A percentile compares a stretch with the other conserved stretches of the same genome.
Evolutionary conservation across 225 moss, liverwort and hornwort genomes (phyloP).

Genomic region (Pseudoscleropodium purum): DNA sequence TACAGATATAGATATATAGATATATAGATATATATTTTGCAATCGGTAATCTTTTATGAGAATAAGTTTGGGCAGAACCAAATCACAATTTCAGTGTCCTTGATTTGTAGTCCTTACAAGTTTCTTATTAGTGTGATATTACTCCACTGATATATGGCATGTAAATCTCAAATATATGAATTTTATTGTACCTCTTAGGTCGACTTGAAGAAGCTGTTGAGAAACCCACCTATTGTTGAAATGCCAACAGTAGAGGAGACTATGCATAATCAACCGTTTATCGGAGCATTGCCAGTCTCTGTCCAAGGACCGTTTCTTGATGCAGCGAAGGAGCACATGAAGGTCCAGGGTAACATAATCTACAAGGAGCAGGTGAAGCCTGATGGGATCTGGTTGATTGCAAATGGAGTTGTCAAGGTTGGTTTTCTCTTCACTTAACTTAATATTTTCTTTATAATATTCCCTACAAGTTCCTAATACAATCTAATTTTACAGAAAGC

Average conservation of each 20-base stretch:
- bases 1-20: not conserved
- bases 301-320: constrained; percentile 27
- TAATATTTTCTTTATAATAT: too few relatives aligned
- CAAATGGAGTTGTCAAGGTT: constrained; percentile 88
- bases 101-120: not conserved
- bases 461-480: not conserved
- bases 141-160: not conserved
- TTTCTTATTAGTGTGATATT: not conserved
- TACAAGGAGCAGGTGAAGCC: constrained; percentile 51
- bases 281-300: constrained; percentile 57
- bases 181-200: constrained; percentile 26
- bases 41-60: not conserved
- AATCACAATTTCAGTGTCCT: not conserved
- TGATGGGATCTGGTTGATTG: constrained; percentile 76
- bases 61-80: not conserved
- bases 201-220: constrained; percentile 84
- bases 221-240: constrained; percentile 61
- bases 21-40: too few relatives aligned
- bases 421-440: not conserved
- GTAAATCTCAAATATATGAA: not conserved
- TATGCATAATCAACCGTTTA: constrained; percentile 60
- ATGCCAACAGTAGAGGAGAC: constrained; percentile 46
- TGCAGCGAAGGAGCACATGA: constrained; percentile 60
- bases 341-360: constrained; percentile 27
- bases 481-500: not conserved